Evolutionary conservation across 306 rosid species (phyloP).

Genomic region (Gynostemma pentaphyllum): DNA sequence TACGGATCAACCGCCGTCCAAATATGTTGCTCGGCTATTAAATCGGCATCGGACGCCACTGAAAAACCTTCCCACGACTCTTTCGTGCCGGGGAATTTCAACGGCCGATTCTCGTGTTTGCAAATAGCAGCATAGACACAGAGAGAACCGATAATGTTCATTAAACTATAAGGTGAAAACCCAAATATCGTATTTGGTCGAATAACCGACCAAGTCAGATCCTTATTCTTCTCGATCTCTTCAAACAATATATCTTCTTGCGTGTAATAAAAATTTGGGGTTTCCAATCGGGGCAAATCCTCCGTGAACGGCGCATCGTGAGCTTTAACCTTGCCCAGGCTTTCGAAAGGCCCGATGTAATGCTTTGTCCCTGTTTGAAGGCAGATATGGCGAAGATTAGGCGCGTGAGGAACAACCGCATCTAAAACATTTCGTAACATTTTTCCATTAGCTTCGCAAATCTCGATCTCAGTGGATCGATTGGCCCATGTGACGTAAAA

Average conservation of each 20-base stretch:
- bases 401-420: constrained; percentile 46
- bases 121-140: constrained; percentile 61
- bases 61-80: constrained; percentile 38
- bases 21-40: constrained; percentile 69
- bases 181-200: constrained; percentile 44
- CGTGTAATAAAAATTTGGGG: constrained; percentile 46
- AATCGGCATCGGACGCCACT: constrained; percentile 49
- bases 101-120: constrained; percentile 43
- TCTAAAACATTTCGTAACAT: constrained; percentile 44
- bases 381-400: constrained; percentile 52
- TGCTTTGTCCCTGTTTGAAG: constrained; percentile 63
- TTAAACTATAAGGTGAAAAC: constrained; percentile 57
- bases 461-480: constrained; percentile 39
- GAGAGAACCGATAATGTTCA: constrained; percentile 40
- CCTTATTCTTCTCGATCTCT: constrained; percentile 36
- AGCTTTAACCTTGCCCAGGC: constrained; percentile 10
- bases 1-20: constrained; percentile 73
- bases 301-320: constrained; percentile 64
- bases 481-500: constrained; percentile 52
- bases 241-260: constrained; percentile 41
- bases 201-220: constrained; percentile 50
- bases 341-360: constrained; percentile 43
- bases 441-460: constrained; percentile 40
- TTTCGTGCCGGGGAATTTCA: constrained; percentile 47
- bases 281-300: constrained; percentile 45